Percentiles rank a stretch among this genome's conserved stretches.
phyloP scores from a whole-genome alignment of 1,284 basidiomycete genomes.

The Moniliella sp. region DNA sequence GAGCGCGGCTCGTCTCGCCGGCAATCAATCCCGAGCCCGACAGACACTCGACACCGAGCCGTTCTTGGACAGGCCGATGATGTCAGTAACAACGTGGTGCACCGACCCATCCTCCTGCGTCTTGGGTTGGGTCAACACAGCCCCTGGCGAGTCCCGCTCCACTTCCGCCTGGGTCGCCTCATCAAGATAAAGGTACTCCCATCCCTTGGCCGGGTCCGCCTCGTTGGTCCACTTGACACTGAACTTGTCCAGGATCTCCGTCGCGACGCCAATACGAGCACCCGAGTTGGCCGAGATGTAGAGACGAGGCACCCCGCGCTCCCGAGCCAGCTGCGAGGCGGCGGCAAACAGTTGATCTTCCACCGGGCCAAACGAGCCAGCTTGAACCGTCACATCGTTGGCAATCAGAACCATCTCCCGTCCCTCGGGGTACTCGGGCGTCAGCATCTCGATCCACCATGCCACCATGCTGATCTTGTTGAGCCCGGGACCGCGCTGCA shows the following conservation, averaged over 20 bases:
- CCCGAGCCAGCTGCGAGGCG: conserved; percentile 75
- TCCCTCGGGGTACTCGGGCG: conserved; percentile 77
- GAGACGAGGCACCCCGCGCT: conserved; percentile 68
- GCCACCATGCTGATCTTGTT: conserved; percentile 95
- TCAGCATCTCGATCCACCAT: conserved; percentile 80
- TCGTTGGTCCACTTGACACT: conserved; percentile 81
- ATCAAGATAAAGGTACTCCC: conserved; percentile 71
- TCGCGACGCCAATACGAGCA: conserved; percentile 82
- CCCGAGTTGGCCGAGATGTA: conserved; percentile 97
- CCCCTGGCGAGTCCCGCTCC: conserved; percentile 39
- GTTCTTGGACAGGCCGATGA: conserved; percentile 72
- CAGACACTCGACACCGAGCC: conserved; percentile 98
- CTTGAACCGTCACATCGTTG: conserved; percentile 97
- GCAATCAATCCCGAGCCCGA: conserved; percentile 92
- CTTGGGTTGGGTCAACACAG: conserved; percentile 55
- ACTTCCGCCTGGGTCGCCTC: conserved; percentile 40
- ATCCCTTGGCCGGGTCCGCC: conserved; percentile 63
- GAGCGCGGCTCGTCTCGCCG: conserved; percentile 89
- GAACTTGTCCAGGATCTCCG: conserved; percentile 72
- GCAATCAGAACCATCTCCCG: conserved; percentile 73
- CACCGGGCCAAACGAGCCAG: conserved; percentile 83
- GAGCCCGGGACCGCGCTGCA: conserved; percentile 71
- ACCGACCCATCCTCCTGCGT: conserved; percentile 64
- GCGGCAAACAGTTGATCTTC: conserved; percentile 94
- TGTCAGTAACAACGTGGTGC: conserved; percentile 80